Base-by-base conservation (phyloP, 2,329 filamentous ascomycete genomes). In the Botrytis tulipae region DNA sequence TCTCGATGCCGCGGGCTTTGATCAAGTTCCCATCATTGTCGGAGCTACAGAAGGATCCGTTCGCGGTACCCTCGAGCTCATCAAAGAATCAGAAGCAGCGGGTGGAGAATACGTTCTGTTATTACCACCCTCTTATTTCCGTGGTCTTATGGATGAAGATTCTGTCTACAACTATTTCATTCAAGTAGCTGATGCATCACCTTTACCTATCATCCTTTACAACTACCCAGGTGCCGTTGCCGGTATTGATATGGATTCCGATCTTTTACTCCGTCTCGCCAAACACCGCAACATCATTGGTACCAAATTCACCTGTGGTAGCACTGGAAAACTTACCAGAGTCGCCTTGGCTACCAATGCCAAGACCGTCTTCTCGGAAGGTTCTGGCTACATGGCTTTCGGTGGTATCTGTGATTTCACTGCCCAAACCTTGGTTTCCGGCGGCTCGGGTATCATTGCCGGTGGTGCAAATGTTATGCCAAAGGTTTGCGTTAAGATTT, bases 241-340 rank as follows among this genome's bases (percentile, higher is more conserved):
- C 9, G 94, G 94, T 69, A 92, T 97, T 80, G 94, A 97, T 82
- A 92, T 97, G 89, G 93, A 96, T 86, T 95, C 92, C 74, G 94
- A 97, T 81, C 87, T 95, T 74, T 88, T 97, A 79, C 93, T 96
- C 84, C 88, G 87, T 81, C 88, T 97, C 54, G 92, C 91, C 62
- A 84, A 90, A 81, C 93, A 97, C 83, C 89, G 90, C 77, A 97
- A 97, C 83, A 93, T 97, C 79, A 85, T 94, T 76, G 94, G 94
- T 76, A 95, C 93, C 72, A 97, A 97, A 83, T 97, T 97, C 86
- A 97, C 94, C 59, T 97, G 93, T 82, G 94, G 93, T 77, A 96
- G 93, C 85, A 96, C 93, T 1, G 94, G 94, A 76, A 97, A 97
- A 84, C 87, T 97, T 77, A 95, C 93, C 20, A 90, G 94, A 46